Percentiles rank a stretch among this genome's conserved stretches.
Conservation (phyloP, 2,329 filamentous ascomycete genomes). For the Didymella glomerata region DNA sequence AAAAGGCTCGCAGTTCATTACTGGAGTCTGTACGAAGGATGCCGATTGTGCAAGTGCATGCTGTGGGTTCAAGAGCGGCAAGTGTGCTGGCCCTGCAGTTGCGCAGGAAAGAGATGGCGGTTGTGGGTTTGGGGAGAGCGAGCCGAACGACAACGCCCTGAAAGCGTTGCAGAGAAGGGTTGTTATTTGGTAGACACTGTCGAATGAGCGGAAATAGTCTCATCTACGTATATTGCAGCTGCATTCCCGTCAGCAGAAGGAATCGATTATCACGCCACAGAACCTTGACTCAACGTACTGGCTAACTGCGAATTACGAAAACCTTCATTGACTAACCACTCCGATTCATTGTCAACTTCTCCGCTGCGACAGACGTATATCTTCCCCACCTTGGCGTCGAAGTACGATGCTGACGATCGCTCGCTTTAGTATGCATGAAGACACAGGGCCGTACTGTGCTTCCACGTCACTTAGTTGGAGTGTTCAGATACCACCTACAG, state of each 20-base stretch:
- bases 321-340: too few species aligned
- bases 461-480: too few species aligned
- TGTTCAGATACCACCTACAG: too few species aligned
- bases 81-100: slow-evolving; percentile 2
- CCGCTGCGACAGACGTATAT: too few species aligned
- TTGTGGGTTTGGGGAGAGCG: not conserved
- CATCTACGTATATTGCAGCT: too few species aligned
- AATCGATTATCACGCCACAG: not conserved
- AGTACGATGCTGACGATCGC: too few species aligned
- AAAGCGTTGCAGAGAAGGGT: not conserved
- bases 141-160: not conserved
- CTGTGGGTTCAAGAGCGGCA: slow-evolving; percentile 7
- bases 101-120: slow-evolving; percentile 6
- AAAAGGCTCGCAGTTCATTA: slow-evolving; percentile 6
- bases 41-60: slow-evolving; percentile 4
- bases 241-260: not conserved
- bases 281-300: too few species aligned
- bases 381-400: too few species aligned
- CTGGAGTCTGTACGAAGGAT: slow-evolving; percentile 1
- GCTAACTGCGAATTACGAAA: too few species aligned
- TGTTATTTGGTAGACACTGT: not conserved
- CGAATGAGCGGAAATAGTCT: not conserved
- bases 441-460: too few species aligned
- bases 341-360: too few species aligned
- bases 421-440: too few species aligned